Evolutionary conservation across 257 asterid genomes (phyloP), one percentile per base, ranked within the genome.

Genomic region (Plantago major): DNA sequence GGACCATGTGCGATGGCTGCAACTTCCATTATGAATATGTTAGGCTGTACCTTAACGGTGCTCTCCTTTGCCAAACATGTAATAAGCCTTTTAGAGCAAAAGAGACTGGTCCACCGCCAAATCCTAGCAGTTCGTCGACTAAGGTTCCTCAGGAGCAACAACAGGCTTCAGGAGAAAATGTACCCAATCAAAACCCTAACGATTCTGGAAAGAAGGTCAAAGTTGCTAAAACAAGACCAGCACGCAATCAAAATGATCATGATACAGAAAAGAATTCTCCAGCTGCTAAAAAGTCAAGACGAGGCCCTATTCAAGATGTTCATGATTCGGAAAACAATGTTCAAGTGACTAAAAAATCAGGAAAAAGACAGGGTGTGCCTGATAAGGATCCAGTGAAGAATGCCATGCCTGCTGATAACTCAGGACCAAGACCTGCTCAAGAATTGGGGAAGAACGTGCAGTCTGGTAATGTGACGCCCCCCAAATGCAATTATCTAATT

Each of bases 71-170:
- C 40, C 15, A 10, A 9, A 53, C 9, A 2, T 53, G 58, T n/a
- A 4, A 22, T 3, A 11, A 53, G 17, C 9, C 58, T 6, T 53
- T 53, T 10, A 6, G 10, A 0, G 58, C 58, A 1, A 26, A 53
- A 6, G 42, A 26, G 42, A 53, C 58, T 11, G 58, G n/a, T 19
- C 58, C 58, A 3, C 58, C 58, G 10, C 58, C 58, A 33, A 33
- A 33, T 3, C 12, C 3, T 45, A 10, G 48, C 15, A 10, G 10
- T 45, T 45, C 48, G 12, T 45, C 48, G 48, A 45, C 12, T 45
- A 45, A 45, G 48, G 48, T 45, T 10, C 48, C 48, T 7, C 15
- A 45, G 12, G n/a, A 45, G 48, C n/a, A 45, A 45, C 5, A 45
- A 45, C 48, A 45, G 12, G 48, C 10, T 7, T 10, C 48, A 45